Evolutionary conservation across 2,329 filamentous ascomycete genomes (phyloP).

Genomic region (Sarocladiaceae sp.): DNA sequence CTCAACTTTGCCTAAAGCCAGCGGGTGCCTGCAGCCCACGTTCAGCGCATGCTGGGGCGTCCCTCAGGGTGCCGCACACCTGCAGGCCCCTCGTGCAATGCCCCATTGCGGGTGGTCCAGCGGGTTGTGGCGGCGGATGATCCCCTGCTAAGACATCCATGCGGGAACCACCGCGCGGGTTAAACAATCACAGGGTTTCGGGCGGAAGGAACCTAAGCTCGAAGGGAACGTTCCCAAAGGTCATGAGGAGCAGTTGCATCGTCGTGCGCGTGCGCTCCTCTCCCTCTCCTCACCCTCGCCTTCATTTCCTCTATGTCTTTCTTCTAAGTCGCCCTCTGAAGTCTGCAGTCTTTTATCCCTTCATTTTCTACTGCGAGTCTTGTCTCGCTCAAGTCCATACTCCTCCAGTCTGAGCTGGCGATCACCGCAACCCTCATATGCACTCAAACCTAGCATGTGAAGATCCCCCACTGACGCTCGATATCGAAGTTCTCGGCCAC

Average conservation of each 20-base stretch:
- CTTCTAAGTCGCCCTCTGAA: neutral
- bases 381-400: no score
- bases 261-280: neutral
- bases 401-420: neutral
- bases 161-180: neutral
- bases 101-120: no score
- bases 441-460: conserved; percentile 10
- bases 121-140: neutral
- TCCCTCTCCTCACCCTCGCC: conserved; percentile 18
- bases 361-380: neutral
- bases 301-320: conserved; percentile 8
- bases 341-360: neutral
- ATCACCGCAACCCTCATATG: neutral
- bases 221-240: no score
- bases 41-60: neutral
- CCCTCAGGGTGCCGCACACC: no score
- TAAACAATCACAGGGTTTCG: neutral
- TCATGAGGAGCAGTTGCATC: neutral
- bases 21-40: neutral
- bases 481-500: conserved; percentile 1
- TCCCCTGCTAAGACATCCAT: neutral
- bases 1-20: neutral
- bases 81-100: no score
- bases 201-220: conserved; percentile 2
- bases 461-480: conserved; percentile 1